phyloP scores from a whole-genome alignment of 179 eudicot genomes.

The Beta macrorhiza region DNA sequence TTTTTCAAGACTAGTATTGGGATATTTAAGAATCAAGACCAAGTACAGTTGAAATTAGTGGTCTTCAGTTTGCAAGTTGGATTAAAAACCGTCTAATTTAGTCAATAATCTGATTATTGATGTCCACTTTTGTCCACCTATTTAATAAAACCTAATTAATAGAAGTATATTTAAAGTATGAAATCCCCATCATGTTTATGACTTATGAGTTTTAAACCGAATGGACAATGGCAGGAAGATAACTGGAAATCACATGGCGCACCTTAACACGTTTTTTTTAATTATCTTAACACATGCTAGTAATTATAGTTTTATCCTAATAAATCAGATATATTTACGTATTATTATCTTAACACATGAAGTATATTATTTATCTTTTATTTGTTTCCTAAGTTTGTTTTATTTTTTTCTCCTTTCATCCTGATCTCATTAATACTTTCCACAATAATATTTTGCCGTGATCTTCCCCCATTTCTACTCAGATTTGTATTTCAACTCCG shows the following conservation, averaged over 20 bases:
- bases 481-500: slow-evolving; percentile 9
- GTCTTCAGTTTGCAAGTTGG: background rate
- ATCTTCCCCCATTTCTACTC: background rate
- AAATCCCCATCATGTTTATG: background rate
- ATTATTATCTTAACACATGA: no score
- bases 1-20: no score
- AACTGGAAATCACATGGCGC: slow-evolving; percentile 5
- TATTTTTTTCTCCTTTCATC: background rate
- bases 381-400: background rate
- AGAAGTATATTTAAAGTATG: background rate
- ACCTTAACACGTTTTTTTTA: slow-evolving; percentile 4
- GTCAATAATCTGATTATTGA: background rate
- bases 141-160: background rate
- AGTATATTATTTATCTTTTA: background rate
- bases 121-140: no score
- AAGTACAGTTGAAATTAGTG: background rate
- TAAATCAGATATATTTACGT: background rate
- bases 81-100: background rate
- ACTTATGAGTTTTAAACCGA: background rate
- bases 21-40: no score
- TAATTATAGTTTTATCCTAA: background rate
- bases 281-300: background rate
- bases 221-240: background rate
- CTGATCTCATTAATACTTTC: background rate
- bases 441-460: slow-evolving; percentile 5